These are phyloP conservation scores for Aspergillus ellipticus DNA, from an alignment of 495 filamentous ascomycete genomes.

Conservation along the genomic window DNA sequence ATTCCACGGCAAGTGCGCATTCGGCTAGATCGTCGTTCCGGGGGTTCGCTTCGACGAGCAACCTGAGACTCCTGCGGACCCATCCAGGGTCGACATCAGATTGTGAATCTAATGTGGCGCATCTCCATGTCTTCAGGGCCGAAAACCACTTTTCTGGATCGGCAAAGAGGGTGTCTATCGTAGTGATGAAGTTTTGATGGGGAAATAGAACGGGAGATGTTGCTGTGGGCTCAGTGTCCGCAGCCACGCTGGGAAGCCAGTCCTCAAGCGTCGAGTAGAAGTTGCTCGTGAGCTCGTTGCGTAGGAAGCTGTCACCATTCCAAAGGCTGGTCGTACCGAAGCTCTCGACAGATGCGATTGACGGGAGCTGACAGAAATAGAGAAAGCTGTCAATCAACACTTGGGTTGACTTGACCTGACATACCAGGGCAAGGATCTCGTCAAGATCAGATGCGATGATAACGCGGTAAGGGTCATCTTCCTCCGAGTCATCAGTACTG, in stretches of 20 bases:
- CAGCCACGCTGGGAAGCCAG: constrained; percentile 19
- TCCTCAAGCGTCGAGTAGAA: constrained; percentile 19
- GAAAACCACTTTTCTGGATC: constrained; percentile 39
- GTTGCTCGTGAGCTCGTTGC: constrained; percentile 38
- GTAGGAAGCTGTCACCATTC: constrained; percentile 43
- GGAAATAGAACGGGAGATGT: constrained; percentile 21
- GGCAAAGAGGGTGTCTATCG: constrained; percentile 38
- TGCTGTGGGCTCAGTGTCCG: constrained; percentile 15
- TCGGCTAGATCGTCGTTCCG: constrained; percentile 57
- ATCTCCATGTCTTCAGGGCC: constrained; percentile 33
- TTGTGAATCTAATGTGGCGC: constrained; percentile 10
- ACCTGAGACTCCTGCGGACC: constrained; percentile 51
- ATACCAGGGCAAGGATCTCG: constrained; percentile 56
- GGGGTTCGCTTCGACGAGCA: constrained; percentile 43
- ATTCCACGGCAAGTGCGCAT: constrained; percentile 69
- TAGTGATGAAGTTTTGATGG: constrained; percentile 32
- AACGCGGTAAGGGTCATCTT: constrained; percentile 75
- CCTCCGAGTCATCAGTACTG: constrained; percentile 57
- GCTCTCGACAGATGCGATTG: constrained; percentile 22
- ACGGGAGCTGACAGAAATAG: constrained; percentile 67
- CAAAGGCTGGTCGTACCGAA: constrained; percentile 27
- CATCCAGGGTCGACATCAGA: constrained; percentile 39
- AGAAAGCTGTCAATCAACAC: constrained; percentile 64
- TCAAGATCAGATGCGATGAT: constrained; percentile 75
- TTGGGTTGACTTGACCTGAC: constrained; percentile 23